Evolutionary conservation across 2,329 filamentous ascomycete genomes (phyloP), one percentile per base, ranked within the genome.

Genomic region (Ophiostoma sp.): DNA sequence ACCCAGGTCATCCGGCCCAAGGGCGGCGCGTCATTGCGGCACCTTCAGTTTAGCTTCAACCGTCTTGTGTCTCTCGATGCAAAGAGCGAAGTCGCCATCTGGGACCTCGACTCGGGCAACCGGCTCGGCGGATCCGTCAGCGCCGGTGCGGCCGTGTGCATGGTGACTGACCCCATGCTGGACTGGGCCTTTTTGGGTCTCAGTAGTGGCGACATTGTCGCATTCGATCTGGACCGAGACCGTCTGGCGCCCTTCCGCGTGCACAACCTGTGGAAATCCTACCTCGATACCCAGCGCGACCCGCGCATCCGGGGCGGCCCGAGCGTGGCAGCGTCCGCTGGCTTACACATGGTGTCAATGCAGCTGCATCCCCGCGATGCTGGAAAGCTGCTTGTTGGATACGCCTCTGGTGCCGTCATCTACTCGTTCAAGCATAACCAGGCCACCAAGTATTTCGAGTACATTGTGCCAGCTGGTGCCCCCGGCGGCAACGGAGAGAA

Each of bases 401-500:
- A 98, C 78, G 87, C 87, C 0, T 88, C 94, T 74, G 95, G 95
- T 17, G 93, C 92, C 6, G 92, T 92, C 66, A 86, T 95, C 72
- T 99, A 96, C 80, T 96, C 93, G 2, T 96, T 99, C 83, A 98
- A 99, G 81, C 91, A 96, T 78, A 94, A 93, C 76, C 85, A 89
- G 71, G 84, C 92, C 0, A 82, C 89, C 66, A 90, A 91, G 73
- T 96, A 88, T 79, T 93, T 96, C 75, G 86, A 94, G 74, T 98
- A 98, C 78, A 85, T 90, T 71, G 79, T 98, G 3, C 92, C 93
- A 0, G 83, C 86, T 13, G 93, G 94, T 20, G 94, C 94, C 4
- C 91, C 92, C 0, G 94, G 94, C n/a, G 86, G 93, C 80, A 91
- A 93, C 76, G 86, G 88, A 36, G 80, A 85, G 54, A 84, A 85